Conservation (phyloP, 805 yeast species). For the Ogataea polymorpha region DNA sequence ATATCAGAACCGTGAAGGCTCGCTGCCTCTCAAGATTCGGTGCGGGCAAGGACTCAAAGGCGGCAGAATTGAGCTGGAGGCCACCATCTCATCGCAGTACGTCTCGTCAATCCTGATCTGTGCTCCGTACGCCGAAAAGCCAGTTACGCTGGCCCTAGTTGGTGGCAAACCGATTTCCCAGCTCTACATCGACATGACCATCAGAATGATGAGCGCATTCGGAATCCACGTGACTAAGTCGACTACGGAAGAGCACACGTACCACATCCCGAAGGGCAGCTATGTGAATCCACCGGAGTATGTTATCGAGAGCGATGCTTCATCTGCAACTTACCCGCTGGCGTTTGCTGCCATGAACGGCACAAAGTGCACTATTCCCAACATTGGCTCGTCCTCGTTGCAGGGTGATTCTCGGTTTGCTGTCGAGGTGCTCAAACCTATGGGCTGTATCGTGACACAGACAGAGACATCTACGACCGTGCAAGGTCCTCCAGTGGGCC, state of each 20-base stretch:
- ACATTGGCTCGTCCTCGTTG: slow-evolving; percentile 84
- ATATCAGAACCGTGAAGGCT: slow-evolving; percentile 73
- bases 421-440: slow-evolving; percentile 83
- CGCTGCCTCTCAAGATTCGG: slow-evolving; percentile 72
- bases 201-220: slow-evolving; percentile 88
- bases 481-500: slow-evolving; percentile 76
- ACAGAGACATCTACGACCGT: slow-evolving; percentile 87
- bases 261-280: slow-evolving; percentile 81
- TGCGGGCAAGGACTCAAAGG: slow-evolving; percentile 77
- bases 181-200: slow-evolving; percentile 95
- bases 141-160: slow-evolving; percentile 81
- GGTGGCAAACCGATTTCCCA: slow-evolving; percentile 98
- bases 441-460: slow-evolving; percentile 92
- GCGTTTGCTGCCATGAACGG: slow-evolving; percentile 98
- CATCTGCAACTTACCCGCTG: slow-evolving; percentile 95
- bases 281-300: slow-evolving; percentile 82
- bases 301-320: slow-evolving; percentile 93
- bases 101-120: slow-evolving; percentile 96
- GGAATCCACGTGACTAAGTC: slow-evolving; percentile 77
- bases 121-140: slow-evolving; percentile 90
- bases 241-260: slow-evolving; percentile 71
- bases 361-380: slow-evolving; percentile 87
- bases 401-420: slow-evolving; percentile 99
- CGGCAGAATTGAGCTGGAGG: slow-evolving; percentile 90
- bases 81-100: slow-evolving; percentile 95